These are phyloP conservation scores for Chalciporus sp. DNA, from an alignment of 1,284 basidiomycete genomes.

Conservation along the genomic window DNA sequence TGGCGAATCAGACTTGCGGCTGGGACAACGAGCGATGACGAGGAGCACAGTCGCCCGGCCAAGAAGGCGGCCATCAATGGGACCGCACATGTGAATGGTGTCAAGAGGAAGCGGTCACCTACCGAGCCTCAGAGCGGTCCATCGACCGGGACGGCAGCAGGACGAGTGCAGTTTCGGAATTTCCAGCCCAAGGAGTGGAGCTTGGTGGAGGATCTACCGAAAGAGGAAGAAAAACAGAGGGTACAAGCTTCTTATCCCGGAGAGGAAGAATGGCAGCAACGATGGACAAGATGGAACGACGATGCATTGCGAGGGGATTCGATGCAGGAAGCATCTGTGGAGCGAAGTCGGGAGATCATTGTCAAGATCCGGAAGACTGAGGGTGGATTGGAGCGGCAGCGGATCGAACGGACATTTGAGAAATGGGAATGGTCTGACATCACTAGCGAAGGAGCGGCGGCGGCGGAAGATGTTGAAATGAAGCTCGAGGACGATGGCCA, in stretches of 20 bases:
- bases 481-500: constrained; percentile 23
- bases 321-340: constrained; percentile 48
- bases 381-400: constrained; percentile 65
- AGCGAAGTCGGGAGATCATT: constrained; percentile 50
- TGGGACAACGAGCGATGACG: constrained; percentile 72
- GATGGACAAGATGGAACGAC: constrained; percentile 41
- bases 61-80: constrained; percentile 36
- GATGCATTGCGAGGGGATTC: constrained; percentile 35
- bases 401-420: constrained; percentile 67
- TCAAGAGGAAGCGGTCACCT: constrained; percentile 60
- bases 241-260: constrained; percentile 40
- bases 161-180: constrained; percentile 53
- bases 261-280: constrained; percentile 38
- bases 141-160: constrained; percentile 30
- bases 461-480: constrained; percentile 31
- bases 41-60: constrained; percentile 39
- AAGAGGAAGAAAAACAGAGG: constrained; percentile 41
- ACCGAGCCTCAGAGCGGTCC: constrained; percentile 24
- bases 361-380: constrained; percentile 60
- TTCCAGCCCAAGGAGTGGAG: constrained; percentile 73
- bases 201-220: constrained; percentile 43
- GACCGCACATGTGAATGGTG: constrained; percentile 30
- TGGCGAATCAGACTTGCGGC: constrained; percentile 74
- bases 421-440: constrained; percentile 58
- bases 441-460: constrained; percentile 7